Conservation (phyloP, 2,329 filamentous ascomycete species). For the Fusarium pseudograminearum region DNA sequence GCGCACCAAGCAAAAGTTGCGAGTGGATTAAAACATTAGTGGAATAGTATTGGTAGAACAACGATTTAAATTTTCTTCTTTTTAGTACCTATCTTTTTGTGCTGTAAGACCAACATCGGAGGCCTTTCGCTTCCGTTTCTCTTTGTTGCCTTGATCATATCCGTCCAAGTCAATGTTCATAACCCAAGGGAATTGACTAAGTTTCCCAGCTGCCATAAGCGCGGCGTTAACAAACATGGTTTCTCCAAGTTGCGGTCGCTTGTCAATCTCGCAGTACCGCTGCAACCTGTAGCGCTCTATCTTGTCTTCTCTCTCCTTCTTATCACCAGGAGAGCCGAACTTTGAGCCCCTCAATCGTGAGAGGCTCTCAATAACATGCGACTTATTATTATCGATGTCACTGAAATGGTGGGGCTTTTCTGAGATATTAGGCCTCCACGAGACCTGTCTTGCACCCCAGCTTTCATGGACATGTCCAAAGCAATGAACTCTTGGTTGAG, state of each 20-base stretch:
- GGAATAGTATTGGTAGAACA: too few relatives aligned
- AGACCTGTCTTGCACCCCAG: conserved; percentile 59
- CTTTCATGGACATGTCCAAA: conserved; percentile 53
- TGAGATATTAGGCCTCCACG: conserved; percentile 55
- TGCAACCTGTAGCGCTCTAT: conserved; percentile 1
- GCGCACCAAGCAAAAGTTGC: conserved; percentile 69
- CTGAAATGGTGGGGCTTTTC: conserved; percentile 58
- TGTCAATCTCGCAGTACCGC: conserved; percentile 23
- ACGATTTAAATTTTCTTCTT: too few relatives aligned
- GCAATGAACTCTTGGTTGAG: conserved; percentile 52
- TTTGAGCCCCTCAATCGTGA: not conserved
- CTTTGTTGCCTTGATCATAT: too few relatives aligned
- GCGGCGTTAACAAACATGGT: conserved; percentile 41
- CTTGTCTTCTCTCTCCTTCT: not conserved
- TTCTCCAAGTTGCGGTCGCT: not conserved
- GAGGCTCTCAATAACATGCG: conserved; percentile 54
- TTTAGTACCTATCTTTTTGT: too few relatives aligned
- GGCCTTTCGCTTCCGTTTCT: too few relatives aligned
- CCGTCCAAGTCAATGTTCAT: conserved; percentile 27
- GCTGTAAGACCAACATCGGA: too few relatives aligned
- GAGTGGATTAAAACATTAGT: conserved; percentile 46
- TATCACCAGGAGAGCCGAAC: conserved; percentile 1
- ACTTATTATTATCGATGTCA: conserved; percentile 61
- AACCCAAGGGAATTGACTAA: conserved; percentile 28
- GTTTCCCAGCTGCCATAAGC: not conserved